These are phyloP conservation scores for Dioscorea dumetorum DNA, from an alignment of 106 monocot species.

Conservation along the genomic window DNA sequence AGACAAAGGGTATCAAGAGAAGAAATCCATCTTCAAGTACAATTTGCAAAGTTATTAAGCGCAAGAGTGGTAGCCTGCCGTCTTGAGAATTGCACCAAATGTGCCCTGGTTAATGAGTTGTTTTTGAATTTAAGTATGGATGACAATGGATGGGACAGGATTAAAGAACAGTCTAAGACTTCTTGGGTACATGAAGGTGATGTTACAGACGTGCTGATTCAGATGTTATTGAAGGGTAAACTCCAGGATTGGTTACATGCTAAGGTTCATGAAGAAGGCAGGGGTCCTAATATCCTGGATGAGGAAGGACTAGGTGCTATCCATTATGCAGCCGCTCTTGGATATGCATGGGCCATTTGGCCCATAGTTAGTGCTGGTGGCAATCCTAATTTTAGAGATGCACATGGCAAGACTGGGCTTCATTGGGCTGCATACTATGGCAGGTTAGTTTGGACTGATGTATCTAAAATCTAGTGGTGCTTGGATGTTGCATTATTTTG, in stretches of 20 bases:
- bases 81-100: constrained; percentile 31
- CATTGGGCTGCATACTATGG: constrained; percentile 64
- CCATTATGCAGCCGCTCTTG: constrained; percentile 61
- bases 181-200: constrained; percentile 1
- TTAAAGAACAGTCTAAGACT: constrained; percentile 6
- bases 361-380: constrained; percentile 44
- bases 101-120: constrained; percentile 18
- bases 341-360: constrained; percentile 53
- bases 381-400: constrained; percentile 49
- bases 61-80: constrained; percentile 14
- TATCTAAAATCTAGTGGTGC: too few species aligned
- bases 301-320: constrained; percentile 41
- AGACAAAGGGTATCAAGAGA: constrained; percentile 20
- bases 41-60: constrained; percentile 43
- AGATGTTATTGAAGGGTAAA: constrained; percentile 34
- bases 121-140: constrained; percentile 13
- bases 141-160: constrained; percentile 21
- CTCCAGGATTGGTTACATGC: constrained; percentile 52
- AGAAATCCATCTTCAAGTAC: constrained; percentile 29
- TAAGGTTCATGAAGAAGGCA: constrained; percentile 51
- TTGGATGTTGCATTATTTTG: too few species aligned
- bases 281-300: constrained; percentile 39
- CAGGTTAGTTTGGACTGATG: constrained; percentile 20
- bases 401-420: constrained; percentile 42
- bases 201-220: constrained; percentile 28